phyloP scores from a whole-genome alignment of 2,329 filamentous ascomycete species.

The Epichloe amarillans region DNA sequence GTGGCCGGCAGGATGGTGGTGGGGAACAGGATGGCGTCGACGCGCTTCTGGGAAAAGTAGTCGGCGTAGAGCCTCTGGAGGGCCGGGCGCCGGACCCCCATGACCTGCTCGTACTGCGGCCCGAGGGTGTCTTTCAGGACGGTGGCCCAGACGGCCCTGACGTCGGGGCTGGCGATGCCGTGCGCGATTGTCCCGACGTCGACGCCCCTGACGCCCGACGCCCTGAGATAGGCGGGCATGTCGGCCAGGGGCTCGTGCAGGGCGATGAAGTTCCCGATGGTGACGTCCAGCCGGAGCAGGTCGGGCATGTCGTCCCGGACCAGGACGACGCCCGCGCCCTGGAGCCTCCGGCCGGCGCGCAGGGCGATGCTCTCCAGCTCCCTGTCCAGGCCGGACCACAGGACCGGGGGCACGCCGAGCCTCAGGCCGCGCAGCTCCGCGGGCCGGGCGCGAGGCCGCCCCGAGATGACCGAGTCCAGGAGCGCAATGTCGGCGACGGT shows the following conservation, averaged over 20 bases:
- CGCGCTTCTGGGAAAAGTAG: constrained; percentile 4
- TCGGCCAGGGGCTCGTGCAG: constrained; percentile 6
- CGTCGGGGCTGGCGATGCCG: constrained; percentile 4
- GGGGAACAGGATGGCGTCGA: constrained; percentile 9
- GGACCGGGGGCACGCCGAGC: constrained; percentile 7
- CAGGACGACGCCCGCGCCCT: constrained; percentile 6
- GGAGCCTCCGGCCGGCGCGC: constrained; percentile 2
- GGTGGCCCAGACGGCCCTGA: background rate
- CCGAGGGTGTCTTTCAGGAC: constrained; percentile 2
- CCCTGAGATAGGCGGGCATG: constrained; percentile 6
- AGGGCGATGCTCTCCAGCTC: constrained; percentile 3
- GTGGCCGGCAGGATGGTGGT: constrained; percentile 9
- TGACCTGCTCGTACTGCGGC: constrained; percentile 3
- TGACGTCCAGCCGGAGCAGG: constrained; percentile 4
- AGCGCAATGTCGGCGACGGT: constrained; percentile 53
- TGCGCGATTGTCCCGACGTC: constrained; percentile 2
- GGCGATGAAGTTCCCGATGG: constrained; percentile 3
- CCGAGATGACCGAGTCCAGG: constrained; percentile 49
- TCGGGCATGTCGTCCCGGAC: constrained; percentile 8
- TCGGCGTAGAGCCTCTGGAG: constrained; percentile 7
- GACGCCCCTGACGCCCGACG: constrained; percentile 1
- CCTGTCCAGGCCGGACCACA: constrained; percentile 8
- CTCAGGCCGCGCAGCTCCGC: constrained; percentile 3
- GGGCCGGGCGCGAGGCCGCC: constrained; percentile 17
- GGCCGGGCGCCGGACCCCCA: constrained; percentile 7